Conservation (phyloP, 2,329 filamentous ascomycete species). For the Penicillium sp. region DNA sequence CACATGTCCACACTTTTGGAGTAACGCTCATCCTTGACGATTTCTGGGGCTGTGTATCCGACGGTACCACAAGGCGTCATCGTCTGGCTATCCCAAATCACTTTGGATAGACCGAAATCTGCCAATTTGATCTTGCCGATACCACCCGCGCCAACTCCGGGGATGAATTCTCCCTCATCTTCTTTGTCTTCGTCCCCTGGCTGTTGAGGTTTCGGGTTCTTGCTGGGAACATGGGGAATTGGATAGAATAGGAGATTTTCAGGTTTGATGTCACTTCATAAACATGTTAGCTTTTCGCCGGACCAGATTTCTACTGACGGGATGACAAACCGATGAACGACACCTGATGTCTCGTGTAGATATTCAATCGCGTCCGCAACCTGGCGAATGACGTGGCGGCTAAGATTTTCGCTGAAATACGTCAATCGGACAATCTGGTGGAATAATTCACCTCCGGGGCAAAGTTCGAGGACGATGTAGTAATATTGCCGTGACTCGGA, state of each 20-base stretch:
- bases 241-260: slow-evolving; percentile 94
- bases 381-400: slow-evolving; percentile 85
- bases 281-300: slow-evolving; percentile 5
- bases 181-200: slow-evolving; percentile 94
- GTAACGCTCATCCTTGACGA: slow-evolving; percentile 97
- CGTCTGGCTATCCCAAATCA: slow-evolving; percentile 95
- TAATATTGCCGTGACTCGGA: slow-evolving; percentile 91
- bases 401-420: slow-evolving; percentile 94
- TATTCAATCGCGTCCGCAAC: slow-evolving; percentile 93
- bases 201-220: slow-evolving; percentile 66
- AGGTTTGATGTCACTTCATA: slow-evolving; percentile 65
- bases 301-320: neutral
- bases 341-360: slow-evolving; percentile 84
- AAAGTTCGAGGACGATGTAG: slow-evolving; percentile 92
- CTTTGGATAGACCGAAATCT: slow-evolving; percentile 93
- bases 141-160: slow-evolving; percentile 71
- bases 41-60: slow-evolving; percentile 94
- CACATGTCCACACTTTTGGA: slow-evolving; percentile 99
- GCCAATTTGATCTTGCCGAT: slow-evolving; percentile 96
- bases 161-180: slow-evolving; percentile 87
- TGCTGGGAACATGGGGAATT: slow-evolving; percentile 69
- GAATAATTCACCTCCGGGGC: slow-evolving; percentile 90
- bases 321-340: slow-evolving; percentile 77
- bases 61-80: slow-evolving; percentile 99
- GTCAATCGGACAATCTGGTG: slow-evolving; percentile 97